These are phyloP conservation scores for Candida orba DNA, from an alignment of 805 yeast genomes.

Conservation along the genomic window DNA sequence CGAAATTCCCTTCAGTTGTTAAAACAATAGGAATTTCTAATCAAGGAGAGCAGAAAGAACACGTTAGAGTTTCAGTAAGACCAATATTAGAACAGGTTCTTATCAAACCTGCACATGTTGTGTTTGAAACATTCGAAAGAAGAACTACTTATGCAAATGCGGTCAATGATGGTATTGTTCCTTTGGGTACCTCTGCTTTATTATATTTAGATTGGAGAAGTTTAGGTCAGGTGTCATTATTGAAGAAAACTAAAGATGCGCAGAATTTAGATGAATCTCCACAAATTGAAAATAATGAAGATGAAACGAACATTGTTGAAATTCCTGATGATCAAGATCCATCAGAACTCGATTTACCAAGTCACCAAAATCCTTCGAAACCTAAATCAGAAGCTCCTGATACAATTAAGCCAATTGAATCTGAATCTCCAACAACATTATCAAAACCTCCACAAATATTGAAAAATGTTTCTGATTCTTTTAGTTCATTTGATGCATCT, in stretches of 20 bases:
- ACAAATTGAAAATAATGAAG: not conserved
- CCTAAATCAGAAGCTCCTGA: not conserved
- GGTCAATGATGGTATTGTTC: conserved; percentile 92
- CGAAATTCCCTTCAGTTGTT: conserved; percentile 25
- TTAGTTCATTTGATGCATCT: not conserved
- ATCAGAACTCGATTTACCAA: not conserved
- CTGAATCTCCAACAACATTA: not conserved
- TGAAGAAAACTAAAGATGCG: not conserved
- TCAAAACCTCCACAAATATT: not conserved
- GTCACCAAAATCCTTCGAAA: not conserved
- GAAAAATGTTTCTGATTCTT: not conserved
- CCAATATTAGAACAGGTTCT: conserved; percentile 77
- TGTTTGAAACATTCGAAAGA: conserved; percentile 55
- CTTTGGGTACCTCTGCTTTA: conserved; percentile 82
- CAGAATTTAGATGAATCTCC: too few species aligned
- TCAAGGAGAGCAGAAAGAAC: not conserved
- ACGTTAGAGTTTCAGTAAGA: conserved; percentile 25
- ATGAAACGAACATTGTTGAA: not conserved
- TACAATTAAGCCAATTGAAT: not conserved
- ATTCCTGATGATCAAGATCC: not conserved
- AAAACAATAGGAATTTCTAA: conserved; percentile 3
- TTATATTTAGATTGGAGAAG: conserved; percentile 84
- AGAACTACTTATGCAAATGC: conserved; percentile 88
- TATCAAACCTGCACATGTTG: conserved; percentile 59
- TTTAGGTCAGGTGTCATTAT: conserved; percentile 37